phyloP scores from a whole-genome alignment of 1,284 basidiomycete genomes.

The Bjerkandera adusta region DNA sequence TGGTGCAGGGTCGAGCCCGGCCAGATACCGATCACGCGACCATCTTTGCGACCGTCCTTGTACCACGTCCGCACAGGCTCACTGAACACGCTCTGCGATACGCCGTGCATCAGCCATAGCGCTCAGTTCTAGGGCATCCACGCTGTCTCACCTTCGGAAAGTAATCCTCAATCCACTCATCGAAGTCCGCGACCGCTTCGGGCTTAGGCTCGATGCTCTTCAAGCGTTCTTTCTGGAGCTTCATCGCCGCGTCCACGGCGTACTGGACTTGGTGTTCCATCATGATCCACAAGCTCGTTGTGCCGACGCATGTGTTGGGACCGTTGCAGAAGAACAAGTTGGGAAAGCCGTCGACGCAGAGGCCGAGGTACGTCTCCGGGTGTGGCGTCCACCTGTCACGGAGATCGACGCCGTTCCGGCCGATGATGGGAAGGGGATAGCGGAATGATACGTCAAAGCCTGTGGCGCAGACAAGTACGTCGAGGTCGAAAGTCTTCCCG shows the following conservation, averaged over 20 bases:
- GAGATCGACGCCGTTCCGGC: conserved; percentile 45
- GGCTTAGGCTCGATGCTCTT: conserved; percentile 56
- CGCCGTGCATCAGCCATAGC: neutral
- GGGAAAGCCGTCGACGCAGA: conserved; percentile 59
- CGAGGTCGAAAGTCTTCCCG: conserved; percentile 50
- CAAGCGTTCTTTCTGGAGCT: conserved; percentile 57
- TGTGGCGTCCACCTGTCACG: conserved; percentile 49
- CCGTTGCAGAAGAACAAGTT: conserved; percentile 57
- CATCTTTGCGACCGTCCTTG: conserved; percentile 57
- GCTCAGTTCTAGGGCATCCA: neutral
- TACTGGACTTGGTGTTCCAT: conserved; percentile 57
- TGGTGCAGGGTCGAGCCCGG: conserved; percentile 58
- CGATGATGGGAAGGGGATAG: conserved; percentile 50
- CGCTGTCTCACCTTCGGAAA: conserved; percentile 42
- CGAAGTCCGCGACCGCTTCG: conserved; percentile 56
- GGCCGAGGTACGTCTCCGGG: conserved; percentile 51
- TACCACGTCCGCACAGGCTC: conserved; percentile 67
- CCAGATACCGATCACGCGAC: conserved; percentile 56
- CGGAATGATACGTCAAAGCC: conserved; percentile 52
- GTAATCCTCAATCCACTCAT: conserved; percentile 51
- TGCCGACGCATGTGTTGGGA: conserved; percentile 52
- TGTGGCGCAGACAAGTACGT: conserved; percentile 43
- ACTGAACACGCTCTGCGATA: conserved; percentile 51
- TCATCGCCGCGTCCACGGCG: conserved; percentile 45
- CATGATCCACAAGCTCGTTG: conserved; percentile 50